These are phyloP conservation scores for Pugionium cornutum DNA, from an alignment of 345 rosid genomes.

Conservation along the genomic window DNA sequence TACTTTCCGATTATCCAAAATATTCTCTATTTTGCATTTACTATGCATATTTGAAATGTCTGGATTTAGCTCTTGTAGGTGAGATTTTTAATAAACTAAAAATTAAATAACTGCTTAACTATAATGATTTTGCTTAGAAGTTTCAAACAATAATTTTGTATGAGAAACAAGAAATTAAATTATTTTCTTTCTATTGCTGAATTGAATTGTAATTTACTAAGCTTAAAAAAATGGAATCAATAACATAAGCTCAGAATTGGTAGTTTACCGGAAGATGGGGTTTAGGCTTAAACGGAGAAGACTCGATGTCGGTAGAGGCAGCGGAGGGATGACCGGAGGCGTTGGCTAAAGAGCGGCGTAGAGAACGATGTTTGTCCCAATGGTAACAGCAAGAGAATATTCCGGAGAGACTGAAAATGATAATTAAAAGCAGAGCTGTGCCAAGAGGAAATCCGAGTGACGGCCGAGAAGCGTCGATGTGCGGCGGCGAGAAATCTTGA, in stretches of 20 bases:
- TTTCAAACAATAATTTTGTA: background rate
- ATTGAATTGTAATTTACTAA: background rate
- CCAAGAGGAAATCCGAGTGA: conserved; percentile 94
- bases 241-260: background rate
- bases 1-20: background rate
- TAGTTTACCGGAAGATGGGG: conserved; percentile 47
- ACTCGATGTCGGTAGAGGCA: conserved; percentile 47
- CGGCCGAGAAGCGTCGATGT: conserved; percentile 77
- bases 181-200: background rate
- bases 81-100: background rate
- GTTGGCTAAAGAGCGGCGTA: conserved; percentile 62
- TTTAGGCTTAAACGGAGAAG: conserved; percentile 54
- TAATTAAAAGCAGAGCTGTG: conserved; percentile 78
- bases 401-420: conserved; percentile 87
- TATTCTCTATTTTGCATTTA: background rate
- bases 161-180: background rate
- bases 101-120: background rate
- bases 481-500: conserved; percentile 62
- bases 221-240: background rate
- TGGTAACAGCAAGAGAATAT: conserved; percentile 98
- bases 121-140: background rate
- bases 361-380: conserved; percentile 89
- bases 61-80: background rate
- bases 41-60: background rate
- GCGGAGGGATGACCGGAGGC: conserved; percentile 44